phyloP scores from a whole-genome alignment of 139 green algal genomes.

The Chlamydomonas sp. region DNA sequence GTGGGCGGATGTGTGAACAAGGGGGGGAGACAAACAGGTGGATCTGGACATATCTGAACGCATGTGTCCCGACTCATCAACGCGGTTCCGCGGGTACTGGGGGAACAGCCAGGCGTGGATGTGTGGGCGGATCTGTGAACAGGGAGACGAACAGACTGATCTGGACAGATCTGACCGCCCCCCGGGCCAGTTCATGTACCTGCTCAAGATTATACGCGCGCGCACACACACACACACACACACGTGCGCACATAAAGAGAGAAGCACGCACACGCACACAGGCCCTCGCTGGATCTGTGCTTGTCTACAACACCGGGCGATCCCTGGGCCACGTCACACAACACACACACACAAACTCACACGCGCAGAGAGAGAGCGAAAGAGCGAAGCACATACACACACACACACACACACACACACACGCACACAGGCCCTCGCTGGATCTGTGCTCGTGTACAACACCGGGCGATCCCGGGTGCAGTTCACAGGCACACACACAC shows the following conservation, averaged over 20 bases:
- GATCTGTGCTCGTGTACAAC: constrained; percentile 58
- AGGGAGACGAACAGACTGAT: too few relatives aligned
- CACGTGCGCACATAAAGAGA: neutral
- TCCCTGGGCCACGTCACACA: constrained; percentile 66
- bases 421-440: neutral
- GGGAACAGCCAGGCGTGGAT: constrained; percentile 59
- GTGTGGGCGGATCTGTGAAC: too few relatives aligned
- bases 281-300: constrained; percentile 22
- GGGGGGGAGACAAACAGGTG: too few relatives aligned
- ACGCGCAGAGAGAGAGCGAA: neutral
- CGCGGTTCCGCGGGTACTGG: constrained; percentile 67
- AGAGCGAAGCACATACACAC: neutral
- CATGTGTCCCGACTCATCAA: neutral
- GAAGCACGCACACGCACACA: too few relatives aligned
- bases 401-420: neutral
- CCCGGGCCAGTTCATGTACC: too few relatives aligned
- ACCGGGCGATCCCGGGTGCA: constrained; percentile 66
- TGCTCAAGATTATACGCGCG: neutral
- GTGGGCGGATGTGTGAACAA: too few relatives aligned
- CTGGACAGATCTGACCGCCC: too few relatives aligned
- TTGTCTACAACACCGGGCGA: constrained; percentile 67
- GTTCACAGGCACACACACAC: constrained; percentile 60
- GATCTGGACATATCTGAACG: too few relatives aligned
- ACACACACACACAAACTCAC: constrained; percentile 5
- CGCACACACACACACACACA: neutral